Conservation (phyloP, 257 asterid species). For the Jaltomata sinuosa region DNA sequence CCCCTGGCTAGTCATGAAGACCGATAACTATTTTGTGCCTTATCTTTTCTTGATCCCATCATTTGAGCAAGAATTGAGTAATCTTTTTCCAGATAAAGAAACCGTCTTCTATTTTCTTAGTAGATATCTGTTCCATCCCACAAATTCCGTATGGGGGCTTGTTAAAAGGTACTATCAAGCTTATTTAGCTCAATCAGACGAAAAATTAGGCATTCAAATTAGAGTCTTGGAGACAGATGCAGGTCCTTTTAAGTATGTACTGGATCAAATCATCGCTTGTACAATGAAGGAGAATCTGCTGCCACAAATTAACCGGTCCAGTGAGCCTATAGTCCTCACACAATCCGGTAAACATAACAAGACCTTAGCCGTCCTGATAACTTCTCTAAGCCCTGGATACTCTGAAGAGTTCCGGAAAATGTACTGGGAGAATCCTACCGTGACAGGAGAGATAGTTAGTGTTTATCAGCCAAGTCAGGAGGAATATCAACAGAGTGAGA, state of each 20-base stretch:
- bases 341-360: conserved; percentile 17
- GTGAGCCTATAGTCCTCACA: not conserved
- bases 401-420: conserved; percentile 38
- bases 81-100: conserved; percentile 58
- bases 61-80: conserved; percentile 41
- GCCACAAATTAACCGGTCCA: conserved; percentile 21
- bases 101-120: conserved; percentile 65
- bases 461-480: conserved; percentile 61
- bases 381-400: conserved; percentile 49
- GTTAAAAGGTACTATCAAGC: conserved; percentile 46
- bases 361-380: conserved; percentile 30
- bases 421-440: conserved; percentile 54
- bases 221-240: conserved; percentile 27
- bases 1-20: conserved; percentile 55
- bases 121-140: conserved; percentile 66
- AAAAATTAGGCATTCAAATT: conserved; percentile 55
- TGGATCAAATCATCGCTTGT: conserved; percentile 54
- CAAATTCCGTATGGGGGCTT: conserved; percentile 65
- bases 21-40: conserved; percentile 57
- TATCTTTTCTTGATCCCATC: conserved; percentile 53
- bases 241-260: conserved; percentile 29
- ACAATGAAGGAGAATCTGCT: conserved; percentile 34
- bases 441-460: conserved; percentile 36
- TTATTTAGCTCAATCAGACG: conserved; percentile 44
- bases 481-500: conserved; percentile 42